Base-by-base conservation (phyloP, 2,329 filamentous ascomycete species). In the Pleomassaria siparia region DNA sequence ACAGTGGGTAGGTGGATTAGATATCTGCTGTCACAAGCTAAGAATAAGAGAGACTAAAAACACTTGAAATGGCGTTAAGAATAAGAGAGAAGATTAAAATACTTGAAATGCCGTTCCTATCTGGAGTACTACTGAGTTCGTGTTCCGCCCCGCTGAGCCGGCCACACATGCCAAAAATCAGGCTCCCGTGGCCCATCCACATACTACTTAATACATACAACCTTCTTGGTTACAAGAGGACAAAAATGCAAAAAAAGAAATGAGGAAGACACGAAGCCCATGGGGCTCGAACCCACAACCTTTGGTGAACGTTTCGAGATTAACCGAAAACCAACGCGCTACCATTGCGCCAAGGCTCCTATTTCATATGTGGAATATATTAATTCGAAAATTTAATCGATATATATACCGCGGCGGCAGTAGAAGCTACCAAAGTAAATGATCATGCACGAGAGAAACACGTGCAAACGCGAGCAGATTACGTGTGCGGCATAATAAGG, bases 251-350 rank as follows among this genome's bases (percentile, higher is more conserved):
- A 32, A 46, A 43, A 39, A 43, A 36, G 35, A 33, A 51, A 43
- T 16, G 37, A 28, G 16, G 20, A 32, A 39, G 13, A 30, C 32
- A 46, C 43, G 45, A 52, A 41, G 44, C 26, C 51, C 55, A 58
- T 53, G 55, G 55, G 55, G 55, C 46, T 58, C 54, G 55, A 58
- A 58, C 55, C 55, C 55, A 53, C 55, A 58, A 58, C 55, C 55
- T 58, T 58, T 56, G 54, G 55, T 58, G 53, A 32, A 50, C 43
- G 43, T 25, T 2, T n/a, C 10, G 15, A 43, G n/a, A 25, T 40
- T 15, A 22, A 47, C 55, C 55, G 55, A 58, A 58, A 58, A 58
- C 55, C 53, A 56, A 58, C 53, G 55, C 55, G 55, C 55, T 58
- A 58, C 55, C 55, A 58, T 58, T 58, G 55, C 55, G 55, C 55